A percentile compares a stretch with the other conserved stretches of the same genome.
Conservation (phyloP, 2,329 filamentous ascomycete genomes). For the Phialemonium atrogriseum region DNA sequence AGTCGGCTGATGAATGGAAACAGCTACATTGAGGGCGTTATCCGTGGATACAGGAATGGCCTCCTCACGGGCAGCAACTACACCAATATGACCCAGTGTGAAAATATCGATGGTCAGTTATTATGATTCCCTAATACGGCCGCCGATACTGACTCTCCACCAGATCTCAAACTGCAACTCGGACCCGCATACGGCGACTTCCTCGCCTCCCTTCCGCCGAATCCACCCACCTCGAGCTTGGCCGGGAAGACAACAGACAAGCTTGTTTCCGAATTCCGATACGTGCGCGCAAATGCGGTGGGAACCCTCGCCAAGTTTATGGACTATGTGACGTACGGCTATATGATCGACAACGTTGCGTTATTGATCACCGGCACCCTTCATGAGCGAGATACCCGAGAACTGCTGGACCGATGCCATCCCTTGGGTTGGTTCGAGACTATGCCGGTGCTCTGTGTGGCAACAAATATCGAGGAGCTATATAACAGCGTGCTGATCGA, state of each 20-base stretch:
- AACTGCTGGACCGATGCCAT: conserved; percentile 91
- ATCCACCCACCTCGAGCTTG: conserved; percentile 91
- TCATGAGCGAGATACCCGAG: conserved; percentile 92
- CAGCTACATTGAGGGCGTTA: conserved; percentile 95
- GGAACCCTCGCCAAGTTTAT: conserved; percentile 91
- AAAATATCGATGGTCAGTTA: conserved; percentile 80
- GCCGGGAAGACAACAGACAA: conserved; percentile 96
- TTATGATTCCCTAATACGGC: conserved; percentile 3
- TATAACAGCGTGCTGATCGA: conserved; percentile 98
- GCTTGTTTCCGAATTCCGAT: conserved; percentile 93
- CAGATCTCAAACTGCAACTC: conserved; percentile 96
- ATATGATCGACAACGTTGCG: conserved; percentile 99
- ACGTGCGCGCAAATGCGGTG: conserved; percentile 87
- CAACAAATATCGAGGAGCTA: conserved; percentile 95
- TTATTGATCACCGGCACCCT: conserved; percentile 95
- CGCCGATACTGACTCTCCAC: conserved; percentile 5
- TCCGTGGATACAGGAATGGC: conserved; percentile 91
- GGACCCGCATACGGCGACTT: conserved; percentile 96
- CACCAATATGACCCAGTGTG: conserved; percentile 93
- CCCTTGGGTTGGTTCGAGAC: conserved; percentile 98
- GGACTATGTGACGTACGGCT: conserved; percentile 96
- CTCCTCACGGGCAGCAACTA: conserved; percentile 88
- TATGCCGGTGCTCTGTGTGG: conserved; percentile 94
- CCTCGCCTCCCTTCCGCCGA: conserved; percentile 84
- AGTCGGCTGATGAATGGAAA: conserved; percentile 10